A percentile compares a stretch with the other conserved stretches of the same genome.
These are phyloP conservation scores for Trichophyton benhamiae DNA, from an alignment of 2,329 filamentous ascomycete genomes.

Conservation along the genomic window DNA sequence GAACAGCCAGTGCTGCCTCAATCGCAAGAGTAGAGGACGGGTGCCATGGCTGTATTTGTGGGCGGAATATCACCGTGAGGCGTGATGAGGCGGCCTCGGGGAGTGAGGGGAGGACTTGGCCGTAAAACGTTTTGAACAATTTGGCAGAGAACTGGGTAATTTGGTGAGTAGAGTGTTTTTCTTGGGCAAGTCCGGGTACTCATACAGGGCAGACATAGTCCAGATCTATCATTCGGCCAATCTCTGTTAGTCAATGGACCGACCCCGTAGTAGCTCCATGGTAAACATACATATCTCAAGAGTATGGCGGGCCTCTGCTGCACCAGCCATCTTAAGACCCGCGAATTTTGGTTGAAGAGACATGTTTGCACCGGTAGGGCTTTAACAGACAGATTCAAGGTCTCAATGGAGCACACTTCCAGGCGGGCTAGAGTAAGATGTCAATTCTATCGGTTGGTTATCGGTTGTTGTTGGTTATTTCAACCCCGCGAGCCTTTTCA, in stretches of 20 bases:
- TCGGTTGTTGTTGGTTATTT: not conserved
- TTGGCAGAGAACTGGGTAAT: slow-evolving; percentile 47
- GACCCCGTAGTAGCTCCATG: not conserved
- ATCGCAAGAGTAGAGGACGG: slow-evolving; percentile 60
- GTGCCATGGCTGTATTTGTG: slow-evolving; percentile 92
- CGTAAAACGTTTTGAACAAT: slow-evolving; percentile 66
- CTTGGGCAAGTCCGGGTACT: not conserved
- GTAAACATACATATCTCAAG: slow-evolving; percentile 28
- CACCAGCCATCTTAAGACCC: slow-evolving; percentile 33
- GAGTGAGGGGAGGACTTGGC: slow-evolving; percentile 52
- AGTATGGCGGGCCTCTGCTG: slow-evolving; percentile 22
- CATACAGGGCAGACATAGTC: slow-evolving; percentile 75
- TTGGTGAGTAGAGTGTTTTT: slow-evolving; percentile 4
- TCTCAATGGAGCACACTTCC: too few species aligned
- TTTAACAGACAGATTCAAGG: too few species aligned
- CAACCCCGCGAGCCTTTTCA: not conserved
- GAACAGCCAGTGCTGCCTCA: slow-evolving; percentile 72
- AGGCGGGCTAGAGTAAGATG: not conserved
- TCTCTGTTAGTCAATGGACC: not conserved
- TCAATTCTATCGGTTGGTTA: not conserved
- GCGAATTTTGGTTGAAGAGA: slow-evolving; percentile 48
- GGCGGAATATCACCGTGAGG: slow-evolving; percentile 70
- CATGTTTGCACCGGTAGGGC: slow-evolving; percentile 30
- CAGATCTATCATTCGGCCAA: slow-evolving; percentile 41
- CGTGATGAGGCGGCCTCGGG: slow-evolving; percentile 45